Base-by-base conservation (phyloP, 345 rosid genomes). In the Rhizophora mangle region DNA sequence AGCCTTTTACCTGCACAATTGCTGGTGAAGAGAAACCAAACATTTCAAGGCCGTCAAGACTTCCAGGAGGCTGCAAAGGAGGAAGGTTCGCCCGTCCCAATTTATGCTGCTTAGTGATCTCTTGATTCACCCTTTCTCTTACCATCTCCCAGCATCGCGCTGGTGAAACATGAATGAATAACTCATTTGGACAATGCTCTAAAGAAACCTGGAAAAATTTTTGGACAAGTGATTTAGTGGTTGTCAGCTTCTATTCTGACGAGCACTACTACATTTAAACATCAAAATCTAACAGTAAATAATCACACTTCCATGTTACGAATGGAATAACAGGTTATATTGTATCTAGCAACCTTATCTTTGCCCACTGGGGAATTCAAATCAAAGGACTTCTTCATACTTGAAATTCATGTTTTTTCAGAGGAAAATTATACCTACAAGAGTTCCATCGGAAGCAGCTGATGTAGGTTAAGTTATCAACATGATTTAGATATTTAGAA, bases 81-180 rank as follows among this genome's bases (percentile, higher is more conserved):
- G 95, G 90, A 72, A 96, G 96, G 78, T 87, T 84, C 61, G 29
- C 75, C 74, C 73, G 87, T 55, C 96, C 97, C 62, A 85, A 61
- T 80, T 84, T 90, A 81, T 90, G 96, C 29, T 87, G 96, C 85
- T 81, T 96, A 19, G 83, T 68, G 72, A 96, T 96, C 88, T 96
- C 99, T 74, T 84, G 90, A 78, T 96, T 96, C 61, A 89, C 90
- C 84, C 94, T 82, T 29, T 96, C 98, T 78, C 89, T 84, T 74
- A 96, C 99, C 97, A 96, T 83, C 84, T 96, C 99, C 99, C 99
- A 96, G 81, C 99, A 89, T 81, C 84, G 88, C 68, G 85, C 75
- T 10, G 97, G 91, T 1, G 99, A 85, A 76, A 88, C 60, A 63
- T 96, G 96, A 75, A 93, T 66, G 51, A 96, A 96, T 68, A 92